Evolutionary conservation across 768 basidiomycete genomes (phyloP).

Genomic region (Lentinula detonsa): DNA sequence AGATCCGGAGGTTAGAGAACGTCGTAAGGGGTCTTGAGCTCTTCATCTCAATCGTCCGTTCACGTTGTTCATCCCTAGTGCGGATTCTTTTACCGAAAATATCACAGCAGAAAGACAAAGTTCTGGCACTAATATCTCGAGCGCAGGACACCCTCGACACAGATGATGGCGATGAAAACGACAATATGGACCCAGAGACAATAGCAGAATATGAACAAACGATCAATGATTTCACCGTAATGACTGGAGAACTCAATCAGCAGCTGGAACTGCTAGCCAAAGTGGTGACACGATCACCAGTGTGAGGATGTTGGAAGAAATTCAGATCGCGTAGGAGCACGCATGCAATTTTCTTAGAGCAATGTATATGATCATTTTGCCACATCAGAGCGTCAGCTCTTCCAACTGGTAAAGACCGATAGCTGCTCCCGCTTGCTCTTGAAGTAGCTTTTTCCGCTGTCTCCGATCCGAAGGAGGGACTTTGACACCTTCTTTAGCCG

Average conservation of each 20-base stretch:
- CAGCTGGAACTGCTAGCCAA: not conserved
- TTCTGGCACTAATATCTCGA: not conserved
- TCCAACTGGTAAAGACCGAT: conserved; percentile 71
- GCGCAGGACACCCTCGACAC: not conserved
- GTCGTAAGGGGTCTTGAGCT: not conserved
- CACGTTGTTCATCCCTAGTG: not conserved
- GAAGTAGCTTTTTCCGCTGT: conserved; percentile 45
- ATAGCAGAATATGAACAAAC: not conserved
- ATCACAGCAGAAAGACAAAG: not conserved
- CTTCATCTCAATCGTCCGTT: not conserved
- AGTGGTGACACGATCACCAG: not conserved
- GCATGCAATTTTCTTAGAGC: not conserved
- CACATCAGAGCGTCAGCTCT: conserved; percentile 51
- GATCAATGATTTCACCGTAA: not conserved
- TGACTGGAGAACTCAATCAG: not conserved
- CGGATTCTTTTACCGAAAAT: not conserved
- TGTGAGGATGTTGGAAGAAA: not conserved
- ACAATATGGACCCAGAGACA: not conserved
- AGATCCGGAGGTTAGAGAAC: not conserved
- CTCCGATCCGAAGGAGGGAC: conserved; percentile 39
- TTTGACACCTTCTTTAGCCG: conserved; percentile 6
- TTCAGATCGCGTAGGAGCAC: not conserved
- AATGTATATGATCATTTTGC: not conserved
- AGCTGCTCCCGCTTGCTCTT: conserved; percentile 43
- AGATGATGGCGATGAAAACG: not conserved